Evolutionary conservation across 2,329 filamentous ascomycete genomes (phyloP).

Genomic region (Chaetomium strumarium): DNA sequence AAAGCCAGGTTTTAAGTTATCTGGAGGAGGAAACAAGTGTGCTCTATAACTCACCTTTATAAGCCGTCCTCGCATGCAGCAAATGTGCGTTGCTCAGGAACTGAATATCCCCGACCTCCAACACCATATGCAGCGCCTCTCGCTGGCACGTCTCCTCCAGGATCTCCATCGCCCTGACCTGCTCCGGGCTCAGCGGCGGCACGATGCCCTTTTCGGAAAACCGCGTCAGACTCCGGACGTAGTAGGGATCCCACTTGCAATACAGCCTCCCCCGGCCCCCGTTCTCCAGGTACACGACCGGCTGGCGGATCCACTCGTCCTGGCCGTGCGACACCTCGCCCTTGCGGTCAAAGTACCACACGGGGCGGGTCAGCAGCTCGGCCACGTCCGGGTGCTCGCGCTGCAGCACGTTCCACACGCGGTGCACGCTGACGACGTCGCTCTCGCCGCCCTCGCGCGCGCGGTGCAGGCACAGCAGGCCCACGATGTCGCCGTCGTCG

Average conservation of each 20-base stretch:
- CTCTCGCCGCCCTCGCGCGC: conserved; percentile 78
- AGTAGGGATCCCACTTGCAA: conserved; percentile 89
- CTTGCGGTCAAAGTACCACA: conserved; percentile 92
- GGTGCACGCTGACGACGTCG: conserved; percentile 71
- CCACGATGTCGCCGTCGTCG: conserved; percentile 78
- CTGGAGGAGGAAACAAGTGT: no score
- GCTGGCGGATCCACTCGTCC: conserved; percentile 65
- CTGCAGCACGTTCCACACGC: conserved; percentile 77
- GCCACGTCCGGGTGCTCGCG: conserved; percentile 71
- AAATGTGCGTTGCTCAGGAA: conserved; percentile 77
- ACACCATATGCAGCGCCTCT: conserved; percentile 74
- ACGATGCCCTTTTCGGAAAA: conserved; percentile 70
- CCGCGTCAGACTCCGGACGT: conserved; percentile 66
- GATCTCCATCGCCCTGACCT: conserved; percentile 60
- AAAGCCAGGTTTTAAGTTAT: no score
- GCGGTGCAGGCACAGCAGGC: conserved; percentile 72
- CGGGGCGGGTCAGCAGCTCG: conserved; percentile 65
- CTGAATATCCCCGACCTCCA: conserved; percentile 84
- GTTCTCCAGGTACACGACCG: conserved; percentile 72
- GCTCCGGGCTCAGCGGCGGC: conserved; percentile 63
- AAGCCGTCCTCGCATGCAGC: conserved; percentile 74
- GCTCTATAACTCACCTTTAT: conserved; percentile 45
- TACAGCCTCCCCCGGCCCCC: conserved; percentile 62
- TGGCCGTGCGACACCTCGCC: conserved; percentile 71
- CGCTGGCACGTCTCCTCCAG: conserved; percentile 71